These are phyloP conservation scores for Hyphopichia buzzinii DNA, from an alignment of 1,139 yeast species.

Conservation along the genomic window DNA sequence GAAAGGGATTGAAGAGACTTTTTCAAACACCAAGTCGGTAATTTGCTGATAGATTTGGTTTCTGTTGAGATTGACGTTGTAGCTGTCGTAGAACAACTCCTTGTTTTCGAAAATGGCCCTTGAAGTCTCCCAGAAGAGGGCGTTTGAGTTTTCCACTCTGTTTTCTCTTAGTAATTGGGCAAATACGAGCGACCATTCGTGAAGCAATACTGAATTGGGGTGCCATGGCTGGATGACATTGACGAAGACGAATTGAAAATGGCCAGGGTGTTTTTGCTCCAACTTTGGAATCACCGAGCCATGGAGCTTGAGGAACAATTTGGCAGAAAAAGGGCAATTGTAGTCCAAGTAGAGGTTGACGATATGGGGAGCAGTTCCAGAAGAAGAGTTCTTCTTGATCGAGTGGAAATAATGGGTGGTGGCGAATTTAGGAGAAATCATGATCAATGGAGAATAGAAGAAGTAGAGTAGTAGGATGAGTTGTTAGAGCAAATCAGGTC, in stretches of 20 bases:
- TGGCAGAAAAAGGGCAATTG: slow-evolving; percentile 74
- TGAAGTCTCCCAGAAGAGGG: slow-evolving; percentile 62
- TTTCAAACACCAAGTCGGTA: slow-evolving; percentile 47
- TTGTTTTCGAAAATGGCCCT: slow-evolving; percentile 53
- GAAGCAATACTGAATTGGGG: slow-evolving; percentile 61
- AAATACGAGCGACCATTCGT: slow-evolving; percentile 73
- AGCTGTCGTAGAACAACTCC: slow-evolving; percentile 59
- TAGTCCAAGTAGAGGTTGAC: slow-evolving; percentile 68
- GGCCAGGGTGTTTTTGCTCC: slow-evolving; percentile 44
- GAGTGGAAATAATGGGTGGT: slow-evolving; percentile 34
- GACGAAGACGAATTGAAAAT: slow-evolving; percentile 57
- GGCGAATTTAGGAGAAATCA: slow-evolving; percentile 45
- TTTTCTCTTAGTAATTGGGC: slow-evolving; percentile 53
- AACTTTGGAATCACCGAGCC: slow-evolving; percentile 53
- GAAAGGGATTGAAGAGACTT: slow-evolving; percentile 32
- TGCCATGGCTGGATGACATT: slow-evolving; percentile 89
- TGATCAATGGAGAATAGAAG: slow-evolving; percentile 9
- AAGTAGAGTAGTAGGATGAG: no score
- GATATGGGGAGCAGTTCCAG: slow-evolving; percentile 28
- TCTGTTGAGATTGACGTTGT: slow-evolving; percentile 53
- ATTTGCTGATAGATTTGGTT: slow-evolving; percentile 56
- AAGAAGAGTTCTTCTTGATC: slow-evolving; percentile 17
- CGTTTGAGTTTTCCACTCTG: slow-evolving; percentile 19
- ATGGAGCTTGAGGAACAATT: slow-evolving; percentile 56
- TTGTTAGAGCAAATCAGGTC: no score